Percentiles rank a stretch among this genome's conserved stretches.
phyloP scores from a whole-genome alignment of 2,329 filamentous ascomycete genomes.

The Harringtonia aguacate region DNA sequence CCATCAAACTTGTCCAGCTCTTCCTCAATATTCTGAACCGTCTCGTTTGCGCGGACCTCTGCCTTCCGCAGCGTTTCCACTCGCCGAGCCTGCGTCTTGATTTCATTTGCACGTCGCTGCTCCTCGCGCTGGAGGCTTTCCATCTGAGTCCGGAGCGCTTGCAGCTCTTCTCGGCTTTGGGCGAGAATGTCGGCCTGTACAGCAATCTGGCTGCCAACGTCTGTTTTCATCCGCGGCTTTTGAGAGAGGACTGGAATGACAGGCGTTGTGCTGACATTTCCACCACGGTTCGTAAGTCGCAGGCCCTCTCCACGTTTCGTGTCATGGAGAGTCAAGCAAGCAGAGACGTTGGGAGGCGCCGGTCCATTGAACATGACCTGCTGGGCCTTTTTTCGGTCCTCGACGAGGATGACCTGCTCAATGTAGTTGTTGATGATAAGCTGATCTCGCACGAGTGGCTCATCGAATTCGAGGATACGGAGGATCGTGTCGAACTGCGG shows the following conservation, averaged over 20 bases:
- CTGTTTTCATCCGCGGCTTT: conserved; percentile 67
- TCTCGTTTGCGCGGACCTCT: conserved; percentile 49
- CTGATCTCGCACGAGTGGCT: conserved; percentile 66
- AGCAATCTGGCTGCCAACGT: conserved; percentile 55
- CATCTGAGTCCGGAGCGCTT: conserved; percentile 37
- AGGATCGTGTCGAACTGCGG: conserved; percentile 64
- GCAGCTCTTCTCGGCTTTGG: conserved; percentile 44
- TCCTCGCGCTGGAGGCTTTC: conserved; percentile 35
- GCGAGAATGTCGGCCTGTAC: conserved; percentile 37
- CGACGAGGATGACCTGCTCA: conserved; percentile 75
- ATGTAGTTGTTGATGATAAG: conserved; percentile 74
- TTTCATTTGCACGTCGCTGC: conserved; percentile 35
- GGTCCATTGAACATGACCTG: conserved; percentile 54
- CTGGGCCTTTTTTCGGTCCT: conserved; percentile 54
- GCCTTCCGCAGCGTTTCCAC: conserved; percentile 34
- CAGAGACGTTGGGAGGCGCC: conserved; percentile 58
- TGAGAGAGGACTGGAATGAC: conserved; percentile 35
- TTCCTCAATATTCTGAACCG: conserved; percentile 39
- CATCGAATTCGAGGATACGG: conserved; percentile 70
- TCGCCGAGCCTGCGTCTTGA: conserved; percentile 36
- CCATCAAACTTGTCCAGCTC: conserved; percentile 58
- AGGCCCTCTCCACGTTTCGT: conserved; percentile 47
- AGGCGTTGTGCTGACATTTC: conserved; percentile 23
- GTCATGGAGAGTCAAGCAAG: conserved; percentile 61
- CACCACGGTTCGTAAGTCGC: conserved; percentile 37